Base-by-base conservation (phyloP, 2,329 filamentous ascomycete species). In the Epichloe glyceriae region DNA sequence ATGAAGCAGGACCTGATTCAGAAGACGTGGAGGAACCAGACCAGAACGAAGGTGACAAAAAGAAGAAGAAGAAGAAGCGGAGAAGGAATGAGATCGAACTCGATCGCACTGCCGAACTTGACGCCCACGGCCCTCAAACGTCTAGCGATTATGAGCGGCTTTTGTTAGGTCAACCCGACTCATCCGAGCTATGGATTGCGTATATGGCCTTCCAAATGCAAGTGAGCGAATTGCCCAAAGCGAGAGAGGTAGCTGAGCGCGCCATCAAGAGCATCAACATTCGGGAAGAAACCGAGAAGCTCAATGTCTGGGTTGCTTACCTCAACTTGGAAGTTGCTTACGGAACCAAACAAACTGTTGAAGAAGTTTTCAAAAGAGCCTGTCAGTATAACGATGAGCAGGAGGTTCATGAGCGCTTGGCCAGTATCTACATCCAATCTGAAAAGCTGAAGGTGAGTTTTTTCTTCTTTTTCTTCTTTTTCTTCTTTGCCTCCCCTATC, bases 201-300 rank as follows among this genome's bases (percentile, higher is more conserved):
- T 98, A 98, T 71, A 97, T 98, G 88, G 89, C 90, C n/a, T 95
- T 95, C 77, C 88, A 97, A 69, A 83, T 96, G 67, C 85, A 95
- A 63, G 79, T 95, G 49, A 88, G 88, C 63, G 93, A 98, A 68
- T 75, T 94, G 19, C 81, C 84, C 54, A 93, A 89, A 68, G 90
- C 93, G 12, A 82, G 91, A 46, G 86, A 91, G 57, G 85, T 96
- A 53, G 90, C 88, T 2, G 86, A 96, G 69, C 85, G 93, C 54
- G 93, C 93, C 17, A 79, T 97, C 56, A 83, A 85, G 63, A 94
- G 86, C 15, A 97, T 98, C 71, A 86, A 88, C 67, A 88, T 94
- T 54, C 82, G 87, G 26, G 89, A 96, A 64, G 86, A 95, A 64
- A 82, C 83, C 3, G 93, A 96, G 69, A 96, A 96, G 70, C 73